Percentiles rank a stretch among this genome's conserved stretches.
Evolutionary conservation across 768 basidiomycete species (phyloP).

Genomic region (Russula foetens): DNA sequence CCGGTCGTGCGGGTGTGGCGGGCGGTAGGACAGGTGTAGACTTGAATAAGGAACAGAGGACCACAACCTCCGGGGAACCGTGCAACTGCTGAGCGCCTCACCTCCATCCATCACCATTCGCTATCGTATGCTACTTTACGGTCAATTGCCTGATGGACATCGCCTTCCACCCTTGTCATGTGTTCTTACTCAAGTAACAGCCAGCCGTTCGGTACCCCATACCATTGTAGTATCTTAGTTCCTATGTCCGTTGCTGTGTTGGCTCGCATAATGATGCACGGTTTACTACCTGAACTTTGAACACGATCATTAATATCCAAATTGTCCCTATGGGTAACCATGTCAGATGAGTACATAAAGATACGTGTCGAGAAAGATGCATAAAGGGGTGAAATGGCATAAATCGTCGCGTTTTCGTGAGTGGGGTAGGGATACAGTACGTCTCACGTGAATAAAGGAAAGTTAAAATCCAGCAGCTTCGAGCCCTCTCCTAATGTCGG

Average conservation of each 20-base stretch:
- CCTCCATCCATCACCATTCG: constrained; percentile 1
- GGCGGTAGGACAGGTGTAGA: constrained; percentile 61
- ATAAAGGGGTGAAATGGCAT: background rate
- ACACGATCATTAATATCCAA: constrained; percentile 9
- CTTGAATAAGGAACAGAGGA: constrained; percentile 56
- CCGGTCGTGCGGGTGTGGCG: constrained; percentile 42
- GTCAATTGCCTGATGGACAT: constrained; percentile 1
- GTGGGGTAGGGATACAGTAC: background rate
- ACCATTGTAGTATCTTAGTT: constrained; percentile 25
- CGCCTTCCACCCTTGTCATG: background rate
- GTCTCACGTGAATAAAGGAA: background rate
- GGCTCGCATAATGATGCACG: constrained; percentile 35
- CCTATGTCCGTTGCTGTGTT: constrained; percentile 22
- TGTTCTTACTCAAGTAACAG: constrained; percentile 4
- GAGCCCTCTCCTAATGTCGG: constrained; percentile 58
- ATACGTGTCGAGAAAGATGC: background rate
- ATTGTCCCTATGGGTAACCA: background rate
- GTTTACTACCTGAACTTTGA: constrained; percentile 25
- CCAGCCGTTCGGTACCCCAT: constrained; percentile 13
- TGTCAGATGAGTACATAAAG: too few relatives aligned
- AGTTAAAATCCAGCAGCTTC: constrained; percentile 58
- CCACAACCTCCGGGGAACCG: constrained; percentile 48
- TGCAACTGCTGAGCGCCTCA: constrained; percentile 60
- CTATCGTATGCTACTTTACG: background rate
- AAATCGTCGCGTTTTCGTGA: background rate